Evolutionary conservation across 2,329 filamentous ascomycete genomes (phyloP).

Genomic region (Raffaelea arxii): DNA sequence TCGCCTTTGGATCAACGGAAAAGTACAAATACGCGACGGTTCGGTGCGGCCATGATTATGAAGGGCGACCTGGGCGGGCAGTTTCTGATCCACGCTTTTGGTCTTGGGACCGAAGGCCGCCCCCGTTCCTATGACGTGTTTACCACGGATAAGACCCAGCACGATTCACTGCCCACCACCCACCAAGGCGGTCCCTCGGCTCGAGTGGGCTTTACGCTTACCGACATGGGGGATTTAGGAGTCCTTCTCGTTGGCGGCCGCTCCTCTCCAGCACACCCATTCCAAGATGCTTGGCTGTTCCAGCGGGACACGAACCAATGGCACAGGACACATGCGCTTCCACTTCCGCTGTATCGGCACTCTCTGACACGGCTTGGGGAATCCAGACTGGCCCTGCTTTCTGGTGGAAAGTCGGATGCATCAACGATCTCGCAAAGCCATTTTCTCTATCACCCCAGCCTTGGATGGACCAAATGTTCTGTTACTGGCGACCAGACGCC

Average conservation of each 20-base stretch:
- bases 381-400: constrained; percentile 44
- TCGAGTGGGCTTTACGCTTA: constrained; percentile 70
- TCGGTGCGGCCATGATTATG: constrained; percentile 44
- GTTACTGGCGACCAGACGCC: constrained; percentile 24
- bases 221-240: constrained; percentile 46
- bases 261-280: constrained; percentile 59
- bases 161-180: constrained; percentile 11
- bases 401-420: constrained; percentile 50
- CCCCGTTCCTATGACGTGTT: constrained; percentile 43
- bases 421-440: constrained; percentile 39
- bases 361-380: constrained; percentile 42
- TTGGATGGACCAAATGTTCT: constrained; percentile 37
- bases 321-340: constrained; percentile 56
- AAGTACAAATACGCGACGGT: constrained; percentile 42
- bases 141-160: constrained; percentile 5
- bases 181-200: constrained; percentile 25
- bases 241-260: constrained; percentile 68
- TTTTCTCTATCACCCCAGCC: constrained; percentile 39
- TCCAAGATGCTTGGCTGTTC: constrained; percentile 69
- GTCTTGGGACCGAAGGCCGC: constrained; percentile 32
- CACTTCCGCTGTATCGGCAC: constrained; percentile 66
- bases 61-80: constrained; percentile 28
- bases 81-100: constrained; percentile 35
- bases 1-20: too few species aligned
- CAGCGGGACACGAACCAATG: constrained; percentile 45